phyloP scores from a whole-genome alignment of 2,329 filamentous ascomycete genomes.

The Lachnellula subtilissima region DNA sequence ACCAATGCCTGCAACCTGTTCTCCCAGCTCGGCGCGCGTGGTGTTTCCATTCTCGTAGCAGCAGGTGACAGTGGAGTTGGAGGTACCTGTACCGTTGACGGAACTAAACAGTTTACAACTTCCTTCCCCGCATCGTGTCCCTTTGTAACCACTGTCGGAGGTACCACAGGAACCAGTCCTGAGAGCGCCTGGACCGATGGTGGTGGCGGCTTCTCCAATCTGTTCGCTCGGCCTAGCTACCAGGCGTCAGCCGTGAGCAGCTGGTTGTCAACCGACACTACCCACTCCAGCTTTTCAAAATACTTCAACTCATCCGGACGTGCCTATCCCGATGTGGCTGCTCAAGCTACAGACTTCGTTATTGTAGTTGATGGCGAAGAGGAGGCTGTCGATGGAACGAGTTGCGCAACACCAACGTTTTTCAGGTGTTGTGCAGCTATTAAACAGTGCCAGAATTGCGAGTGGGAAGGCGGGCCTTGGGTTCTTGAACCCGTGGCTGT shows the following conservation, averaged over 20 bases:
- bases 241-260: conserved; percentile 37
- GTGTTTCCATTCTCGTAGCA: conserved; percentile 44
- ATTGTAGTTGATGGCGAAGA: conserved; percentile 33
- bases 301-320: conserved; percentile 45
- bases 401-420: conserved; percentile 53
- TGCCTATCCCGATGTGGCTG: conserved; percentile 48
- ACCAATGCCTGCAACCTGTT: conserved; percentile 47
- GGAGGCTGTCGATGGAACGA: conserved; percentile 44
- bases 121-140: conserved; percentile 47
- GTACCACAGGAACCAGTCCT: conserved; percentile 25
- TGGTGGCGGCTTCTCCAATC: conserved; percentile 39
- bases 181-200: conserved; percentile 28
- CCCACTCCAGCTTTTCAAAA: conserved; percentile 38
- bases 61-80: conserved; percentile 46
- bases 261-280: conserved; percentile 44
- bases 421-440: conserved; percentile 52
- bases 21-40: conserved; percentile 48
- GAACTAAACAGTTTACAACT: conserved; percentile 43
- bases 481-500: conserved; percentile 43
- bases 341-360: conserved; percentile 53
- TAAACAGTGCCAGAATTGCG: conserved; percentile 57
- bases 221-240: conserved; percentile 39
- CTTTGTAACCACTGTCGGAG: conserved; percentile 46
- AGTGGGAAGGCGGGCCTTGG: conserved; percentile 42
- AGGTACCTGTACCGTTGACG: conserved; percentile 22